These are phyloP conservation scores for Rhizophagus sp. DNA, from an alignment of 192 early-diverging fungal genomes.

Conservation along the genomic window DNA sequence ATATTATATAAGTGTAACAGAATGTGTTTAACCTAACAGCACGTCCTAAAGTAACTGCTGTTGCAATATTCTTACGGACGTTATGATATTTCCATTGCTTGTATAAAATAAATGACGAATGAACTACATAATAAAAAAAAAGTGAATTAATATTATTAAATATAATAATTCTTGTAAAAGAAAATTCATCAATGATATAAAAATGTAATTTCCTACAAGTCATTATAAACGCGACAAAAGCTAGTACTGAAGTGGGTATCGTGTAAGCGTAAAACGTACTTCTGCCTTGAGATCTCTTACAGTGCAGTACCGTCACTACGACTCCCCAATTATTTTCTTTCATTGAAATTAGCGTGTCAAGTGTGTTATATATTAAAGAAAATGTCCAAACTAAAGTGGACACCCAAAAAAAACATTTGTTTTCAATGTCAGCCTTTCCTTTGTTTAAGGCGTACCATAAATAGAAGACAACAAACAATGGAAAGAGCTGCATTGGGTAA, in stretches of 20 bases:
- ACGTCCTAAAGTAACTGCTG: background rate
- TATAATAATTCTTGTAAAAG: too few species aligned
- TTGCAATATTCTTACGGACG: background rate
- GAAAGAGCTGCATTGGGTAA: background rate
- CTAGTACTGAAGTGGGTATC: background rate
- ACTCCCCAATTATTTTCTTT: background rate
- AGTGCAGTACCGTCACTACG: background rate
- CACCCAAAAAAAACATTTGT: background rate
- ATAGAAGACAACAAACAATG: background rate
- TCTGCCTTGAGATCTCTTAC: background rate
- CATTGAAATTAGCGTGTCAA: background rate
- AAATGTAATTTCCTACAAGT: background rate
- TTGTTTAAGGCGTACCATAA: background rate
- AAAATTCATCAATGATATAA: too few species aligned
- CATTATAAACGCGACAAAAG: background rate
- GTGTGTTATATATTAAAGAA: background rate
- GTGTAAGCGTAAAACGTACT: background rate
- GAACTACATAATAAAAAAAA: background rate
- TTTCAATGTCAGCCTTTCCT: background rate
- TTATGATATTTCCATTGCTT: background rate
- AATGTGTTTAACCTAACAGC: background rate
- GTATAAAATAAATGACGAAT: background rate
- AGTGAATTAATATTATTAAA: background rate
- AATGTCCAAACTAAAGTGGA: background rate
- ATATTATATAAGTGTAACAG: background rate